phyloP scores from a whole-genome alignment of 352 stramenopile species.

The Phytophthora pisi region DNA sequence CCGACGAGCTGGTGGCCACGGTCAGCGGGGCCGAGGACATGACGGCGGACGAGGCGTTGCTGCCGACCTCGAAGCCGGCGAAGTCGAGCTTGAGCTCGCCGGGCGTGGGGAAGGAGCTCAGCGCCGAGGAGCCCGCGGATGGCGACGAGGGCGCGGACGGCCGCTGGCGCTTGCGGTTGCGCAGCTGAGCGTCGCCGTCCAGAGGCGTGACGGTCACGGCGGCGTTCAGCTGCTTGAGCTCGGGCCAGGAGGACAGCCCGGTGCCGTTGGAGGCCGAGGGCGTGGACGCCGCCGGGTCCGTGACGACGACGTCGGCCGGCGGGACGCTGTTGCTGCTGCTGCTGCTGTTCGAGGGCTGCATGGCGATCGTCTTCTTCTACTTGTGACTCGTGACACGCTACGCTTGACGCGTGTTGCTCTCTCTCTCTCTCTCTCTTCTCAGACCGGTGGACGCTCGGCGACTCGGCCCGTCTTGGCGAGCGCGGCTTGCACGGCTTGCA shows the following conservation, averaged over 20 bases:
- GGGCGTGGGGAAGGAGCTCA: constrained; percentile 33
- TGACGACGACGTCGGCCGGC: constrained; percentile 18
- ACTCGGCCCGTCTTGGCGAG: constrained; percentile 6
- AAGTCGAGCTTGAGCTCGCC: constrained; percentile 73
- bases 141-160: constrained; percentile 21
- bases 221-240: constrained; percentile 38
- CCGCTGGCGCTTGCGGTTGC: constrained; percentile 48
- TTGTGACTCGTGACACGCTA: not conserved
- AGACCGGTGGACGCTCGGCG: constrained; percentile 4
- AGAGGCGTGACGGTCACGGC: constrained; percentile 37
- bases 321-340: constrained; percentile 3
- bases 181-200: constrained; percentile 33
- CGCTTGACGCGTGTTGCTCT: not conserved
- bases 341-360: constrained; percentile 28
- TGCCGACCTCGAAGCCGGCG: constrained; percentile 50
- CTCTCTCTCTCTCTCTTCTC: too few species aligned
- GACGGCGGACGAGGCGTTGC: constrained; percentile 18
- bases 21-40: constrained; percentile 18
- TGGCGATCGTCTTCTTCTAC: constrained; percentile 6
- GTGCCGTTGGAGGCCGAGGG: constrained; percentile 6
- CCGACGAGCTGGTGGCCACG: constrained; percentile 20
- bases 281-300: constrained; percentile 15
- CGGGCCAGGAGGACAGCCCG: constrained; percentile 31
- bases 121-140: constrained; percentile 3
- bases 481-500: constrained; percentile 2